Base-by-base conservation (phyloP, 306 rosid species). In the Malus orientalis region DNA sequence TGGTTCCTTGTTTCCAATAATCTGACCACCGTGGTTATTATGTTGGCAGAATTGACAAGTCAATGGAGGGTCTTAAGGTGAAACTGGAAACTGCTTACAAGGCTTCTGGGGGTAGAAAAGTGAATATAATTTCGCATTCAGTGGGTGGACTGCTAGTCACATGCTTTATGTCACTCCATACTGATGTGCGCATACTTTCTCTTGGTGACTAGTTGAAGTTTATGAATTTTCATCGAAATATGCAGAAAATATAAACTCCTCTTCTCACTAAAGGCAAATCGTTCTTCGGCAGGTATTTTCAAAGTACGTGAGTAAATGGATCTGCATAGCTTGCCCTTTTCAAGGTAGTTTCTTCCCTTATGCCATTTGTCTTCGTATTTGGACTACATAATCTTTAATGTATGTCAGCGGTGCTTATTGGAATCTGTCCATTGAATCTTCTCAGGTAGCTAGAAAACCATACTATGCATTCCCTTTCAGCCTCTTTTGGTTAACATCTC, bases 51-150 rank as follows among this genome's bases (percentile, higher is more conserved):
- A 84, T 89, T 84, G 95, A 76, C 63, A 88, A 87, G 74, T 76
- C 79, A 67, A 82, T 91, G 98, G 93, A 90, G 61, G 97, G 87
- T 74, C 89, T 94, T 77, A 86, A 83, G 81, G 74, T 58, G 70
- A 94, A 86, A 90, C 76, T 94, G 87, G 94, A 94, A 85, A 81
- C 91, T 45, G 97, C 92, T 69, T 78, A 86, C 91, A 86, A 89
- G 77, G 93, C 96, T 75, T 86, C 98, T 42, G 98, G 97, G 68
- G 96, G 97, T 80, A 90, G 93, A 86, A 92, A 90, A 92, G 89
- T 94, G 60, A 88, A 90, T 76, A 77, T 94, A 62, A 89, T 94
- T 62, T 87, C 97, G 2, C 98, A 94, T 80, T 94, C 98, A 45
- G 92, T 94, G 97, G 98, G 98, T 62, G 98, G 98, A 61, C 79